Base-by-base conservation (phyloP, 2,329 filamentous ascomycete genomes). In the Berkeleyomyces basicola region DNA sequence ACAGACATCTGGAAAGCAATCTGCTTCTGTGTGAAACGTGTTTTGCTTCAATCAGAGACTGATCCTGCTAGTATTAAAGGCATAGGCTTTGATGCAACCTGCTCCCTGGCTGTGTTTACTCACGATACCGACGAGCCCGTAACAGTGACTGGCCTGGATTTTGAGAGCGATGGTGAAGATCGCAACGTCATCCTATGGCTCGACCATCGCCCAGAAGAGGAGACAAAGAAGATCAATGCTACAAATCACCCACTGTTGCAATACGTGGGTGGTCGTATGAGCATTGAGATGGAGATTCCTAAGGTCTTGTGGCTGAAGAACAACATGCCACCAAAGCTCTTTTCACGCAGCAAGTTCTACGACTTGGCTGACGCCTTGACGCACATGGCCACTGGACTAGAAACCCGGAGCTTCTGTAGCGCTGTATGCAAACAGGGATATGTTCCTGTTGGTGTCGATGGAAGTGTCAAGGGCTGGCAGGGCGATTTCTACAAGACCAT, bases 221-320 rank as follows among this genome's bases (percentile, higher is more conserved):
- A 99, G 79, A 95, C 92, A 0, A 85, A 88, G 66, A 87, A 88
- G 75, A 95, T 99, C 77, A 99, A 99, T 73, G 83, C 84, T 62
- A 97, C 93, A 2, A 81, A 85, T 61, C 93, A 99, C 78, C 93
- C 95, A 73, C 79, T 99, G 61, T 82, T 99, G 64, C 87, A 90
- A 70, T 99, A 99, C 71, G 93, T 99, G 16, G 93, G 93, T 68
- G 93, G 93, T 66, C 92, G 87, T 72, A 99, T 99, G 93, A 96
- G 90, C 72, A 92, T 96, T 67, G 93, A 99, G 78, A 99, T 99
- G 93, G 93, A 99, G 74, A 95, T 99, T 63, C 93, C 93, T 67
- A 99, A 99, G 76, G 89, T 96, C 1, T 79, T 97, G 64, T 99
- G 93, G 93, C 80, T 99, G 71, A 97, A 97, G 81, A 96, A 96